Percentiles rank a stretch among this genome's conserved stretches.
Conservation (phyloP, 371 early-diverging fungal species). For the Mortierella sp. region DNA sequence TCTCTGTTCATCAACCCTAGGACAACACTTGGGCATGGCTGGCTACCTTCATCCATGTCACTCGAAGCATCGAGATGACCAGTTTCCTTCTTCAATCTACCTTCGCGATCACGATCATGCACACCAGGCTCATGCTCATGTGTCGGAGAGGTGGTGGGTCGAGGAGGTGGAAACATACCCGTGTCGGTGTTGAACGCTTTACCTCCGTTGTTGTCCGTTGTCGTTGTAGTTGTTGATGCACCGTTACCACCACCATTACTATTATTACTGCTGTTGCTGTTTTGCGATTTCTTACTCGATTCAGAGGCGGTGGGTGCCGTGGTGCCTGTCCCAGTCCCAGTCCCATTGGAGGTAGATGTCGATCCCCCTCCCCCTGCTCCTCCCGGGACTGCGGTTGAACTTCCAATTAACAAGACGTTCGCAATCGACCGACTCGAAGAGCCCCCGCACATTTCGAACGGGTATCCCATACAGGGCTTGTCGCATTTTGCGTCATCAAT, state of each 20-base stretch:
- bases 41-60: slow-evolving; percentile 42
- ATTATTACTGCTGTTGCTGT: background rate
- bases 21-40: slow-evolving; percentile 13
- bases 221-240: background rate
- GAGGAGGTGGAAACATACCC: slow-evolving; percentile 37
- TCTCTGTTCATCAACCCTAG: background rate
- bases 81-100: slow-evolving; percentile 26
- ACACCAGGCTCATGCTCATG: slow-evolving; percentile 11
- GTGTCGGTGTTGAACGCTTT: slow-evolving; percentile 36
- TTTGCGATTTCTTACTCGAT: background rate
- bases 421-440: slow-evolving; percentile 21
- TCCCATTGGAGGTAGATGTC: background rate
- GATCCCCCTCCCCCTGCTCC: background rate
- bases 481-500: slow-evolving; percentile 45
- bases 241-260: background rate
- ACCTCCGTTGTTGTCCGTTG: slow-evolving; percentile 15
- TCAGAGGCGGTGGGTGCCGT: slow-evolving; percentile 6
- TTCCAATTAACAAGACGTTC: slow-evolving; percentile 43
- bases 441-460: slow-evolving; percentile 54
- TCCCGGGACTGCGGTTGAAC: background rate
- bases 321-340: background rate
- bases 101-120: slow-evolving; percentile 9
- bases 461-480: slow-evolving; percentile 52
- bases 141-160: slow-evolving; percentile 17
- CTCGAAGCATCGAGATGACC: slow-evolving; percentile 23